phyloP scores from a whole-genome alignment of 345 rosid species.

The Abelmoschus esculentus region DNA sequence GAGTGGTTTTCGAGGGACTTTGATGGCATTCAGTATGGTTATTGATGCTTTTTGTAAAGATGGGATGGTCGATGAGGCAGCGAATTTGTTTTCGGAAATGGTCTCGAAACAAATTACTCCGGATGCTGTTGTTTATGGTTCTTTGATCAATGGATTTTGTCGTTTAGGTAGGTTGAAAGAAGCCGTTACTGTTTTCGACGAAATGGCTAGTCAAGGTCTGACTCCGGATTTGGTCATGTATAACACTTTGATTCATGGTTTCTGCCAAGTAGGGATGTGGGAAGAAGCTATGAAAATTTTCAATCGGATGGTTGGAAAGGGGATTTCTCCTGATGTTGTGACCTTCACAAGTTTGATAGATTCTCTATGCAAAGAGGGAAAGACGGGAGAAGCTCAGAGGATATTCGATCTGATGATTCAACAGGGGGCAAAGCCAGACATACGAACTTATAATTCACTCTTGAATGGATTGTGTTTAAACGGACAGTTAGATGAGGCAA shows the following conservation, averaged over 20 bases:
- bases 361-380: conserved; percentile 17
- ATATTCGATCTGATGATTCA: conserved; percentile 25
- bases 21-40: neutral
- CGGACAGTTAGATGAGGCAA: conserved; percentile 25
- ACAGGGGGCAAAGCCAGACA: conserved; percentile 19
- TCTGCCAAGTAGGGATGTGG: conserved; percentile 6
- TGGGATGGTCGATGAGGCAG: conserved; percentile 6
- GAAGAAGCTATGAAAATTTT: conserved; percentile 7
- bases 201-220: conserved; percentile 8
- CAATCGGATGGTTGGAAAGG: conserved; percentile 1
- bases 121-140: conserved; percentile 5
- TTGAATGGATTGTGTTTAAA: conserved; percentile 30
- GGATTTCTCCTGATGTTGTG: neutral
- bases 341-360: conserved; percentile 12
- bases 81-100: conserved; percentile 6
- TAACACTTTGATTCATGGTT: conserved; percentile 11
- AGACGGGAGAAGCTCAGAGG: conserved; percentile 20
- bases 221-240: neutral
- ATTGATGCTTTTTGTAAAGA: conserved; percentile 12
- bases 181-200: neutral
- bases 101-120: neutral
- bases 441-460: conserved; percentile 29
- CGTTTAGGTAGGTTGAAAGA: conserved; percentile 1
- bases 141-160: conserved; percentile 11
- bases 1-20: neutral